phyloP scores from a whole-genome alignment of 164 flowering plant species.

The Euptelea pleiosperma region DNA sequence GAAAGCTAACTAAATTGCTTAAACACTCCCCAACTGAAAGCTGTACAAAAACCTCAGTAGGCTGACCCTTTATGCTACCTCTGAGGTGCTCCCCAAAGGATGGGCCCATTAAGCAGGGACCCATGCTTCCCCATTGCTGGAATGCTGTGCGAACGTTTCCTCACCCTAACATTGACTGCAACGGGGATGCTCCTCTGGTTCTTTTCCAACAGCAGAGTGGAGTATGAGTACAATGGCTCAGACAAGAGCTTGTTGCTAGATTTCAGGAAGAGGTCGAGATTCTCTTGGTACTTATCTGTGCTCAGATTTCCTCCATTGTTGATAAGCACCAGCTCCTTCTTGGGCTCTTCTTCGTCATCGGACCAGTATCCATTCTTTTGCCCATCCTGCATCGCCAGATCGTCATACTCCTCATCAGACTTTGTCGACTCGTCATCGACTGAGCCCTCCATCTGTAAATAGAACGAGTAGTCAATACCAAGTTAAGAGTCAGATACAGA shows the following conservation, averaged over 20 bases:
- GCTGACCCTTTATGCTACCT: constrained; percentile 27
- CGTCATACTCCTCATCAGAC: constrained; percentile 96
- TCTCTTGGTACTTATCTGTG: constrained; percentile 37
- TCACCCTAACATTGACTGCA: constrained; percentile 33
- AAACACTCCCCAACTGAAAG: background rate
- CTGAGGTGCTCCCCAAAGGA: constrained; percentile 50
- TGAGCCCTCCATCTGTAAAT: constrained; percentile 73
- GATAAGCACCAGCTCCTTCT: constrained; percentile 20
- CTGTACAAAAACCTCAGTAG: constrained; percentile 10
- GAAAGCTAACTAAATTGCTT: background rate
- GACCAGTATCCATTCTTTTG: constrained; percentile 65
- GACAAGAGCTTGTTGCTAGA: constrained; percentile 26
- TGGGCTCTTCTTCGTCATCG: constrained; percentile 49
- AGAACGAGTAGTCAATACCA: background rate
- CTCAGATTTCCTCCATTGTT: background rate
- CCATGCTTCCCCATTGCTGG: constrained; percentile 55
- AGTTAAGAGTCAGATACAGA: too few relatives aligned
- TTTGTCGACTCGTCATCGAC: constrained; percentile 91
- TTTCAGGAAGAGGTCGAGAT: constrained; percentile 48
- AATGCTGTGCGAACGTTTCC: constrained; percentile 68
- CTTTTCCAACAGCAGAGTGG: constrained; percentile 33
- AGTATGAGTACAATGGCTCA: constrained; percentile 31
- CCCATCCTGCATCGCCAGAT: constrained; percentile 83
- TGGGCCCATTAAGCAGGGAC: constrained; percentile 34
- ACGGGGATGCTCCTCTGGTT: constrained; percentile 25